Conservation (phyloP, 2,329 filamentous ascomycete species). For the Penicillium sp. region DNA sequence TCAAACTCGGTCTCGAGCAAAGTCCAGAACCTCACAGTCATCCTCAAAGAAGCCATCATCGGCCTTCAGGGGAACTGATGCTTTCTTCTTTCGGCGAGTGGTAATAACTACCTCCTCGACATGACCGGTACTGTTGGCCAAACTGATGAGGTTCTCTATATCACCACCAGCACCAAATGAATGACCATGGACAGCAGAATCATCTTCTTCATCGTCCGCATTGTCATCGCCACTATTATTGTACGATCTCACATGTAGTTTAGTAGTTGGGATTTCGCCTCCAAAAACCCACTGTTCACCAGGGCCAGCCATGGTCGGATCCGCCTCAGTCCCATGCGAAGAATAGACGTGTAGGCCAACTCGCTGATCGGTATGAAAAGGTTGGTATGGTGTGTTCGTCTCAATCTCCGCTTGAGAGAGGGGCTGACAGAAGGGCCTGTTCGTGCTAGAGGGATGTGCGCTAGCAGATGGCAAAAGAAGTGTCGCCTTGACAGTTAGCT, state of each 20-base stretch:
- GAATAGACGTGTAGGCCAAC: slow-evolving; percentile 74
- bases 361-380: slow-evolving; percentile 88
- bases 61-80: slow-evolving; percentile 31
- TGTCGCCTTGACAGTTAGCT: slow-evolving; percentile 34
- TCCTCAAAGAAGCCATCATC: slow-evolving; percentile 86
- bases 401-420: slow-evolving; percentile 85
- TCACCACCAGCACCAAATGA: slow-evolving; percentile 36
- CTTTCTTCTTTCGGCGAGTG: slow-evolving; percentile 67
- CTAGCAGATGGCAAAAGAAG: slow-evolving; percentile 43
- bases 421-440: slow-evolving; percentile 51
- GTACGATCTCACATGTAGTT: slow-evolving; percentile 48
- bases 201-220: slow-evolving; percentile 34
- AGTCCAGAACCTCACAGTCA: slow-evolving; percentile 87
- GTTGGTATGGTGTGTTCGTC: slow-evolving; percentile 91
- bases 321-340: slow-evolving; percentile 36
- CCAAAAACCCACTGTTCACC: slow-evolving; percentile 56
- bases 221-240: slow-evolving; percentile 42
- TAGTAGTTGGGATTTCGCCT: slow-evolving; percentile 49
- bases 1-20: slow-evolving; percentile 64
- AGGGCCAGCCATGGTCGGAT: slow-evolving; percentile 42
- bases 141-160: slow-evolving; percentile 53
- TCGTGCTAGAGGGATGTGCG: slow-evolving; percentile 45
- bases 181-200: slow-evolving; percentile 27
- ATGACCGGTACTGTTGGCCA: slow-evolving; percentile 56
- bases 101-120: slow-evolving; percentile 81